These are phyloP conservation scores for Phanerodontia chrysosporium DNA, from an alignment of 768 basidiomycete species.

Conservation along the genomic window DNA sequence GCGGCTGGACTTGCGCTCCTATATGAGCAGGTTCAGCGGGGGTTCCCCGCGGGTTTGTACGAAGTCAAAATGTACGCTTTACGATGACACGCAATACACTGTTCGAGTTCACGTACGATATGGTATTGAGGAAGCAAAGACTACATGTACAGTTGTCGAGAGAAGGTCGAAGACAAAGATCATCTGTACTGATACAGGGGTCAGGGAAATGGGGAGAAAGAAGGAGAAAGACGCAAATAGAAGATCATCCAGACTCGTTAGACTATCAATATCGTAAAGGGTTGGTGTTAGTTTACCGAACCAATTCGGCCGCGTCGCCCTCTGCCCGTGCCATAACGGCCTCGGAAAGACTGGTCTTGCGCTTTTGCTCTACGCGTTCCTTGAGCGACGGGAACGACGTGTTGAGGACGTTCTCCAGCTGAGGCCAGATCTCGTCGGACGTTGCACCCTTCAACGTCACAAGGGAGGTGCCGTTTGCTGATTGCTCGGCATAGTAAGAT, in stretches of 20 bases:
- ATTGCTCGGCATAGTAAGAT: slow-evolving; percentile 51
- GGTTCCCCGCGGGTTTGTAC: slow-evolving; percentile 79
- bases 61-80: slow-evolving; percentile 80
- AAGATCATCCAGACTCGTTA: background rate
- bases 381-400: slow-evolving; percentile 54
- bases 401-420: slow-evolving; percentile 60
- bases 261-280: background rate
- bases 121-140: background rate
- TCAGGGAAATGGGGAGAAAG: background rate
- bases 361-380: slow-evolving; percentile 43
- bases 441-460: slow-evolving; percentile 66
- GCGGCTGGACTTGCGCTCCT: slow-evolving; percentile 71
- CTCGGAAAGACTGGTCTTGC: slow-evolving; percentile 51
- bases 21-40: slow-evolving; percentile 73
- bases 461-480: slow-evolving; percentile 46
- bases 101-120: background rate
- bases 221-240: background rate
- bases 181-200: slow-evolving; percentile 1
- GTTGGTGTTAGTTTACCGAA: background rate
- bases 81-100: slow-evolving; percentile 27
- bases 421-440: slow-evolving; percentile 89
- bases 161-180: background rate
- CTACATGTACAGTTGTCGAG: background rate
- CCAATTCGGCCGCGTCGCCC: slow-evolving; percentile 4
- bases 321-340: slow-evolving; percentile 36